Conservation (phyloP, 2,329 filamentous ascomycete species). For the Clonostachys sp. region DNA sequence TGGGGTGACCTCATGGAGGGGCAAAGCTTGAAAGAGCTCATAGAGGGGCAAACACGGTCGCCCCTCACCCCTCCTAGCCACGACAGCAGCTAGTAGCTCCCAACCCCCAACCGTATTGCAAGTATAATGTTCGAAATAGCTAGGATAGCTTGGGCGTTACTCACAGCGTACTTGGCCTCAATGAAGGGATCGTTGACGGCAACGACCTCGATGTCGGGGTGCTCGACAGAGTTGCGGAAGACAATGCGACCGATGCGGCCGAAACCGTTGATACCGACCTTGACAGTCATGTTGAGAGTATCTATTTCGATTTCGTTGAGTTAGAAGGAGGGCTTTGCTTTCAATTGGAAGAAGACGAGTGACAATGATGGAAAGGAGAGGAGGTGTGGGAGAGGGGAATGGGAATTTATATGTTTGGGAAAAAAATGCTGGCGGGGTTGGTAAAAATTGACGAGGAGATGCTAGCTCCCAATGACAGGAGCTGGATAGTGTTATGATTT, state of each 20-base stretch:
- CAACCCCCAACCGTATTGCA: background rate
- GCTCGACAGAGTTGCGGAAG: conserved; percentile 95
- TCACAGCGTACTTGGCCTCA: conserved; percentile 93
- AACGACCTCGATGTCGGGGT: conserved; percentile 84
- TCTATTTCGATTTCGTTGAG: background rate
- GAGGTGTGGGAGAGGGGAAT: too few relatives aligned
- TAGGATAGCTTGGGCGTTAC: conserved; percentile 30
- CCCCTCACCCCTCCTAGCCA: too few relatives aligned
- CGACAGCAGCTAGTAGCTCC: too few relatives aligned
- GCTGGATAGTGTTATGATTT: too few relatives aligned
- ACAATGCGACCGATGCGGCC: conserved; percentile 99
- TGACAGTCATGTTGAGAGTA: conserved; percentile 38
- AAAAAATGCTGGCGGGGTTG: too few relatives aligned
- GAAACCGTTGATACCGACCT: conserved; percentile 99
- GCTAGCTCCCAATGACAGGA: too few relatives aligned
- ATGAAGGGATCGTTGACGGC: conserved; percentile 99
- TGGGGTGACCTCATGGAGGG: conserved; percentile 1
- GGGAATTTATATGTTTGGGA: too few relatives aligned
- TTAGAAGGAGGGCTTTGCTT: background rate
- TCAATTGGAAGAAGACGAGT: background rate
- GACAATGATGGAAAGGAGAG: too few relatives aligned
- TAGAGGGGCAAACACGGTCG: conserved; percentile 6
- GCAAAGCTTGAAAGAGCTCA: conserved; percentile 2
- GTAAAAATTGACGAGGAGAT: too few relatives aligned
- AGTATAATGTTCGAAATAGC: conserved; percentile 1